These are phyloP conservation scores for Puccinia triticina DNA, from an alignment of 1,284 basidiomycete genomes.

Conservation along the genomic window DNA sequence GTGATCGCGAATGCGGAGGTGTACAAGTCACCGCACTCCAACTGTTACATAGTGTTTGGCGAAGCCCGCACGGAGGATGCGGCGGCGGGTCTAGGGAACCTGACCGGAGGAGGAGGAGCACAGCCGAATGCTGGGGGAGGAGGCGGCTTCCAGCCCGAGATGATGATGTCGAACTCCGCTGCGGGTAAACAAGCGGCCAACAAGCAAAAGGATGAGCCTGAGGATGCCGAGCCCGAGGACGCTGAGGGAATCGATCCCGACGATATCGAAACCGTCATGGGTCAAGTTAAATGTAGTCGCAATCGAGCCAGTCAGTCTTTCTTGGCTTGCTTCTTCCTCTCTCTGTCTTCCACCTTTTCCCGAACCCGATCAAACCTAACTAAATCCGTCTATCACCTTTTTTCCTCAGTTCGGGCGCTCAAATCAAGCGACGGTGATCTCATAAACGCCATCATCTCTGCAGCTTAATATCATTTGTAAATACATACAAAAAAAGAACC, in stretches of 20 bases:
- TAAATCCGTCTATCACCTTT: neutral
- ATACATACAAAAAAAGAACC: neutral
- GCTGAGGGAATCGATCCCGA: constrained; percentile 32
- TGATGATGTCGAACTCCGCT: constrained; percentile 23
- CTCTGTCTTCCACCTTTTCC: neutral
- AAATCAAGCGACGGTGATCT: constrained; percentile 43
- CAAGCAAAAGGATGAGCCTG: constrained; percentile 19
- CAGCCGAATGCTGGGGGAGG: neutral
- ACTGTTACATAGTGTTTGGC: constrained; percentile 61
- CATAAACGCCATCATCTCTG: constrained; percentile 48
- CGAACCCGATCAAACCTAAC: neutral
- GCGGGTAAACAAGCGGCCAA: constrained; percentile 42
- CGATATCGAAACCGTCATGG: constrained; percentile 49
- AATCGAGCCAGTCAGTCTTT: constrained; percentile 39
- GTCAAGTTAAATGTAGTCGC: constrained; percentile 38
- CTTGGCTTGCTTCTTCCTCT: neutral
- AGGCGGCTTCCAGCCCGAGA: constrained; percentile 35
- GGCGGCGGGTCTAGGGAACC: constrained; percentile 16
- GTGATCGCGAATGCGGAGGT: constrained; percentile 60
- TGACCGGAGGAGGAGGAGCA: constrained; percentile 28
- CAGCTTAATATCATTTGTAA: constrained; percentile 26
- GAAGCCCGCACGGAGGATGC: constrained; percentile 56
- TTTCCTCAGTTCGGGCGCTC: constrained; percentile 31
- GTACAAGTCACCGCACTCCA: constrained; percentile 60
- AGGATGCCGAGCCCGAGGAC: constrained; percentile 36